Base-by-base conservation (phyloP, 2,329 filamentous ascomycete species). In the Fusarium torulosum region DNA sequence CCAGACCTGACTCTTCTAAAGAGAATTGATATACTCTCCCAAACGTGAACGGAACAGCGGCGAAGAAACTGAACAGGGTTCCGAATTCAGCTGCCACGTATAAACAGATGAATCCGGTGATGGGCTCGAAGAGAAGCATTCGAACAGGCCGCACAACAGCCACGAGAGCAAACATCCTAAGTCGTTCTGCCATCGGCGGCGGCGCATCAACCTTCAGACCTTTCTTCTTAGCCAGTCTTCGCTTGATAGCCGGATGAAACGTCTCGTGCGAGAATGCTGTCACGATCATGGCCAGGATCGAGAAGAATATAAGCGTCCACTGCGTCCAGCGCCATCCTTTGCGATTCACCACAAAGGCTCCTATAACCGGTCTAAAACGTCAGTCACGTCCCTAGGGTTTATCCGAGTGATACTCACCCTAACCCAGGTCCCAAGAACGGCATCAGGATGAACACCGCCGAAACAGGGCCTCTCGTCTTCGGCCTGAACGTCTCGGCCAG, bases 61-160 rank as follows among this genome's bases (percentile, higher is more conserved):
- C 82, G 66, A 87, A 86, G 77, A 86, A 86, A 43, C 77, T 81
- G 63, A 84, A 87, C 1, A 86, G 76, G 0, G 84, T 83, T 6
- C 81, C 84, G 54, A 86, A 87, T 52, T 82, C 80, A 68, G 81
- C 83, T 0, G 84, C 77, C 0, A 83, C 79, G 67, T 86, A 87
- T 1, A 87, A 70, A 41, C 80, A 82, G 37, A 82, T 75, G 54
- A 88, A 86, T 13, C 84, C 83, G 3, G 90, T 84, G 37, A 91
- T 89, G 4, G 88, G 88, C 69, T 91, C 89, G 2, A 84, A 83
- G 40, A 88, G 72, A 9, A 91, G 79, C 81, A 91, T 88, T 43
- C 83, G 81, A 1, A 88, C 19, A 0, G 87, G 87, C 13, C 86
- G 79, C 17, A 85, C 61, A 2, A 86, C 73, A 3, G 82, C 80